These are phyloP conservation scores for Silybum marianum DNA, from an alignment of 129 eudicot species.

Conservation along the genomic window DNA sequence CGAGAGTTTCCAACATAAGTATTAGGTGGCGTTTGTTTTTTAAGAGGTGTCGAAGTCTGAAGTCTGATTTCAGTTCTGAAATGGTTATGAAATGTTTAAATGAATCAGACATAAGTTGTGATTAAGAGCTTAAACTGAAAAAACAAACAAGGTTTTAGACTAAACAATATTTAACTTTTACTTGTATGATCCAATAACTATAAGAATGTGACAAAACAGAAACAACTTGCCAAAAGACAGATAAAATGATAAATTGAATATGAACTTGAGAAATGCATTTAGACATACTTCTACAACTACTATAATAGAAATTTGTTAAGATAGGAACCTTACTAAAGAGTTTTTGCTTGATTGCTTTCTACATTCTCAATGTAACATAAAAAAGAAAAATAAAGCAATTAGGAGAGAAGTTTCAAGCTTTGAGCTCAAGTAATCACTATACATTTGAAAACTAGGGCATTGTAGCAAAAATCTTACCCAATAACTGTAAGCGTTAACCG, in stretches of 20 bases:
- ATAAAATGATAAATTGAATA: slow-evolving; percentile 55
- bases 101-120: too few relatives aligned
- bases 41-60: too few relatives aligned
- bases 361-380: background rate
- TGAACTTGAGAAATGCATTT: slow-evolving; percentile 69
- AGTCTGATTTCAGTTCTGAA: too few relatives aligned
- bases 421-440: slow-evolving; percentile 48
- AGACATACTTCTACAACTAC: too few relatives aligned
- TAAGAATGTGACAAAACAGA: slow-evolving; percentile 73
- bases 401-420: background rate
- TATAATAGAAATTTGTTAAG: background rate
- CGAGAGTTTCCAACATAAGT: too few relatives aligned
- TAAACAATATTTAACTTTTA: slow-evolving; percentile 9
- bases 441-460: slow-evolving; percentile 75
- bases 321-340: slow-evolving; percentile 7
- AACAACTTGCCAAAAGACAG: slow-evolving; percentile 76
- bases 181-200: slow-evolving; percentile 79
- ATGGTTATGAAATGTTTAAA: too few relatives aligned
- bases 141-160: too few relatives aligned
- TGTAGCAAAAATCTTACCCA: too few relatives aligned
- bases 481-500: too few relatives aligned
- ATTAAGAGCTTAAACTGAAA: too few relatives aligned
- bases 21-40: too few relatives aligned
- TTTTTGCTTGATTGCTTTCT: background rate
- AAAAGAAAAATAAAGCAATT: background rate